These are phyloP conservation scores for Cercospora zeae-maydis DNA, from an alignment of 2,329 filamentous ascomycete species.

Conservation along the genomic window DNA sequence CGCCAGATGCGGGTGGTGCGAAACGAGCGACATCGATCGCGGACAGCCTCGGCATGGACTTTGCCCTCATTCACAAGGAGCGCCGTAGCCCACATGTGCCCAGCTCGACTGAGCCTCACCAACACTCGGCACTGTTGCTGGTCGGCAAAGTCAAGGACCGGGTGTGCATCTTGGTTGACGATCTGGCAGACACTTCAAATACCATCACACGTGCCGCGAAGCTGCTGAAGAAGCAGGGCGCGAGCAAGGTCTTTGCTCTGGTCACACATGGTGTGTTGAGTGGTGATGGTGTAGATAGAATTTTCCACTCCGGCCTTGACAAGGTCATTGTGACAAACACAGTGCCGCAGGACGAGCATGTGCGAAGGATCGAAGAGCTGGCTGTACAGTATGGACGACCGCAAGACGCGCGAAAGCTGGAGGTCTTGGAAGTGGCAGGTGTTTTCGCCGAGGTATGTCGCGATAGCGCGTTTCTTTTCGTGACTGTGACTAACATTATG, in stretches of 20 bases:
- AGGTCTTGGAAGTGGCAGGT: slow-evolving; percentile 81
- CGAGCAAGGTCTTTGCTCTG: slow-evolving; percentile 84
- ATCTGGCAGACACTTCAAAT: slow-evolving; percentile 92
- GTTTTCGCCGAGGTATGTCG: slow-evolving; percentile 76
- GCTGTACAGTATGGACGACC: slow-evolving; percentile 50
- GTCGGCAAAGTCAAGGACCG: slow-evolving; percentile 80
- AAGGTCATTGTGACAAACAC: slow-evolving; percentile 95
- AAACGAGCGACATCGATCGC: slow-evolving; percentile 95
- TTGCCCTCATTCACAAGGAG: slow-evolving; percentile 98
- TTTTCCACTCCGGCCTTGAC: slow-evolving; percentile 89
- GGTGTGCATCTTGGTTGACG: slow-evolving; percentile 87
- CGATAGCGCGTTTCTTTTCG: slow-evolving; percentile 23
- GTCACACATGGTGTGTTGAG: slow-evolving; percentile 94
- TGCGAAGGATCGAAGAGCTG: slow-evolving; percentile 40
- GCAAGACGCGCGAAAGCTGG: slow-evolving; percentile 63
- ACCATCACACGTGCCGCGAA: slow-evolving; percentile 96
- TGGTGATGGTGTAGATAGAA: slow-evolving; percentile 87
- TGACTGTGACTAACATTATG: slow-evolving; percentile 9
- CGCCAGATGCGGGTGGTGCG: slow-evolving; percentile 91
- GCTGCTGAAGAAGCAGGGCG: slow-evolving; percentile 88
- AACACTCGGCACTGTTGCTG: slow-evolving; percentile 76
- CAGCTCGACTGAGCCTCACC: slow-evolving; percentile 11
- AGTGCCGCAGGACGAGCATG: slow-evolving; percentile 82
- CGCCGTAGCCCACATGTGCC: slow-evolving; percentile 63
- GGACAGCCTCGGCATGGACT: slow-evolving; percentile 87